Conservation (phyloP, 768 basidiomycete genomes). For the Leccinum variicolor region DNA sequence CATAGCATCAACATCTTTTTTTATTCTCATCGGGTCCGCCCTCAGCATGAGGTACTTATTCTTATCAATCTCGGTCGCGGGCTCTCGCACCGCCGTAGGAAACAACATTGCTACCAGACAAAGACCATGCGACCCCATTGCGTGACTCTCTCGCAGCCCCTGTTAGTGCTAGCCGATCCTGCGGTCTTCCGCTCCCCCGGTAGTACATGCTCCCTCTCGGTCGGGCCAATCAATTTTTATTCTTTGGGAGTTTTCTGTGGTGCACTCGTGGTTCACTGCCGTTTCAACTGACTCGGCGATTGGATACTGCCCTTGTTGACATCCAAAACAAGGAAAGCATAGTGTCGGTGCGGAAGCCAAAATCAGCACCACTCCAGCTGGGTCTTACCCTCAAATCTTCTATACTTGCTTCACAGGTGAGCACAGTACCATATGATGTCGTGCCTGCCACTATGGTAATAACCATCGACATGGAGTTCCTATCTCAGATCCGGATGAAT, state of each 20-base stretch:
- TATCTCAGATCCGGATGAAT: background rate
- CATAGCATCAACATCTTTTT: background rate
- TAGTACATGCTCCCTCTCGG: background rate
- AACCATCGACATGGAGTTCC: background rate
- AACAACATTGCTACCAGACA: background rate
- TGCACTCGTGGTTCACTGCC: background rate
- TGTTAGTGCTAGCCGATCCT: too few species aligned
- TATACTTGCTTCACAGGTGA: background rate
- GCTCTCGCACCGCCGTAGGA: background rate
- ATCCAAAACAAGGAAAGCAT: conserved; percentile 6
- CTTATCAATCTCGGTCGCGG: background rate
- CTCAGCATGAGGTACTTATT: background rate
- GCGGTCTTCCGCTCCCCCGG: background rate
- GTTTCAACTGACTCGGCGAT: background rate
- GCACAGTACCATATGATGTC: background rate
- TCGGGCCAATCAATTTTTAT: background rate
- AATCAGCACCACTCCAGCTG: too few species aligned
- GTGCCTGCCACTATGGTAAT: background rate
- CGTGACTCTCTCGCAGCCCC: background rate
- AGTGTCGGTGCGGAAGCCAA: background rate
- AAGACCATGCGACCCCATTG: too few species aligned
- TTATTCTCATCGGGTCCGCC: background rate
- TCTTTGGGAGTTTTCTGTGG: background rate
- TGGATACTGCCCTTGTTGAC: background rate
- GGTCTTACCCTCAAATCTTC: background rate